Evolutionary conservation across 208 protist species (phyloP).

Genomic region (Leishmania lainsoni): DNA sequence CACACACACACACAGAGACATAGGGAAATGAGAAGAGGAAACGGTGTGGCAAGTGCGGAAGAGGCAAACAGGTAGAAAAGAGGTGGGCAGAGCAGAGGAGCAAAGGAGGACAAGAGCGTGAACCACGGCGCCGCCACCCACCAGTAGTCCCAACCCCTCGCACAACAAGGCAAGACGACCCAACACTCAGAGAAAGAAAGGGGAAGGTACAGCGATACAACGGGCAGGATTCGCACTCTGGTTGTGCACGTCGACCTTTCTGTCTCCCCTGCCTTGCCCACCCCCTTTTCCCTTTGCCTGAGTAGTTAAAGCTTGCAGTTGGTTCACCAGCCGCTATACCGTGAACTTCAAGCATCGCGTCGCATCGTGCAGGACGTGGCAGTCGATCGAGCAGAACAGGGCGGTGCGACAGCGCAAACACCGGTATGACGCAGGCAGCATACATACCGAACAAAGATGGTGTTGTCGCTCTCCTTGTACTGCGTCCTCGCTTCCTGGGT

Average conservation of each 20-base stretch:
- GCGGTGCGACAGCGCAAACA: slow-evolving; percentile 66
- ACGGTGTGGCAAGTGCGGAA: background rate
- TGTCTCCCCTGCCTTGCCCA: background rate
- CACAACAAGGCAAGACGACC: background rate
- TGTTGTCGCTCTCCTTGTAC: slow-evolving; percentile 27
- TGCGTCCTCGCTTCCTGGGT: background rate
- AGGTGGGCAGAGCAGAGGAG: background rate
- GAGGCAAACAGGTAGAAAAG: background rate
- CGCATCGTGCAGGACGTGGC: slow-evolving; percentile 77
- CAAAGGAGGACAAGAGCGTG: background rate
- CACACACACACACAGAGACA: background rate
- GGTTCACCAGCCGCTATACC: slow-evolving; percentile 30
- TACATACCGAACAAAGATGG: slow-evolving; percentile 77
- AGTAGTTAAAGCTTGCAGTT: background rate
- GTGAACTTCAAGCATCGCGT: slow-evolving; percentile 85
- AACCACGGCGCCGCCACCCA: background rate
- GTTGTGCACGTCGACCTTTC: background rate
- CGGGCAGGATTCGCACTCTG: background rate
- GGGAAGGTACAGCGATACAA: background rate
- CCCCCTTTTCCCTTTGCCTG: background rate
- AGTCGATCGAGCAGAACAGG: slow-evolving; percentile 80
- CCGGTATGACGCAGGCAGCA: slow-evolving; percentile 65
- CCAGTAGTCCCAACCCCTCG: background rate
- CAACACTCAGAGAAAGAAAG: background rate
- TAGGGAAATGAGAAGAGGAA: background rate